phyloP scores from a whole-genome alignment of 148 eudicot genomes.

The Rhododendron vialii region DNA sequence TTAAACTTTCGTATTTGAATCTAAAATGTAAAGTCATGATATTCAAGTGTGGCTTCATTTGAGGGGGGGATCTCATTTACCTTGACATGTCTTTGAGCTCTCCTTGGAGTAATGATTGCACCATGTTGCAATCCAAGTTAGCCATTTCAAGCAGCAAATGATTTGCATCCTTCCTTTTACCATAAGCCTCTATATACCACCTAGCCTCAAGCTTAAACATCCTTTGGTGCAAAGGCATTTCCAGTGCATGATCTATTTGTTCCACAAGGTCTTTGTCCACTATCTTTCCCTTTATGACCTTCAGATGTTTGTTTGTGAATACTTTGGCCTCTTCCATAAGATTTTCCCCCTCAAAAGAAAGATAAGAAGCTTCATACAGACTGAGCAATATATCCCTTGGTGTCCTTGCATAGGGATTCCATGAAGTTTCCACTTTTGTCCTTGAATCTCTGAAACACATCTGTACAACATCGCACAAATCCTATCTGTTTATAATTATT shows the following conservation, averaged over 20 bases:
- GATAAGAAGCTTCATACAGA: neutral
- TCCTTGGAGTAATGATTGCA: no score
- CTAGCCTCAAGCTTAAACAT: neutral
- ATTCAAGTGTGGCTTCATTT: no score
- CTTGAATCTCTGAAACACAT: neutral
- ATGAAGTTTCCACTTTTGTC: neutral
- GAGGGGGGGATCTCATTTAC: neutral
- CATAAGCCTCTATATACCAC: neutral
- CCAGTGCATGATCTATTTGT: neutral
- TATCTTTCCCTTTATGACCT: neutral
- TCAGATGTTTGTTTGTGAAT: neutral
- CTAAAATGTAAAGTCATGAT: no score
- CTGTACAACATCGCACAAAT: neutral
- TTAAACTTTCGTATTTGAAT: no score
- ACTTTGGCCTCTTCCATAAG: neutral
- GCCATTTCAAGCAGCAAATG: slow-evolving; percentile 18
- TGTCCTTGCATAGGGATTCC: neutral
- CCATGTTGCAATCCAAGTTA: neutral
- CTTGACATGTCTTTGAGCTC: slow-evolving; percentile 4
- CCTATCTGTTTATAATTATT: no score
- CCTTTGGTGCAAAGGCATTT: slow-evolving; percentile 1
- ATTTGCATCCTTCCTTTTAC: neutral
- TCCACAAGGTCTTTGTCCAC: neutral
- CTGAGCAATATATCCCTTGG: neutral
- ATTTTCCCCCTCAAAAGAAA: neutral